Base-by-base conservation (phyloP, 2,329 filamentous ascomycete genomes). In the Cryoendolithus antarcticus region DNA sequence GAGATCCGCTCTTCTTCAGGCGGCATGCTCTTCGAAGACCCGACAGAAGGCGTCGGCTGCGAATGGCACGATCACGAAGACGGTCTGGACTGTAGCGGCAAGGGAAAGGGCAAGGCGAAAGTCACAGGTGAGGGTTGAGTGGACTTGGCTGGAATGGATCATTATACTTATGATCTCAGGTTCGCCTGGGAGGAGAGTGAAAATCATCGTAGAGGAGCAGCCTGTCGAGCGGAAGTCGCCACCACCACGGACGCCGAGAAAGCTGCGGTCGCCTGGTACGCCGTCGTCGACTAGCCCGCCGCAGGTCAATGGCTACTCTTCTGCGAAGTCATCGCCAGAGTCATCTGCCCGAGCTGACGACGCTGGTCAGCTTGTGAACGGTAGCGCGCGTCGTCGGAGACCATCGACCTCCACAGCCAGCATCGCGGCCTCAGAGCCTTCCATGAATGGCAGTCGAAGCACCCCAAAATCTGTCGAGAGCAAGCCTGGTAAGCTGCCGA, bases 11-110 rank as follows among this genome's bases (percentile, higher is more conserved):
- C 53, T 12, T 65, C 67, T 44, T 65, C 64, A 9, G 68, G 69
- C 3, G 67, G 68, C 31, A 59, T 67, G 38, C 54, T 72, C 3
- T 70, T 72, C 45, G 62, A 67, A 6, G 70, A 74, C 49, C 70
- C 70, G 1, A 73, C 70, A 3, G 56, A 57, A 9, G 56, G 55
- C 7, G 58, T 66, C 43, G 58, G 59, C 9, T 72, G 68, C 51
- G 57, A 59, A 6, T 72, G 69, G 46, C 70, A 73, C 46, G 67
- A 72, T 46, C 69, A 73, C 45, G 53, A 60, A 8, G 61, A 63
- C 41, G 64, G 64, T 4, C 34, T 19, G 12, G 32, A 43, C 6
- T 41, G 39, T 35, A 30, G 37, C 9, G 13, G 12, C 7, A 41
- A 37, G 4, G 30, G 34, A 30, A 41, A 34, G 21, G 19, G 34